Evolutionary conservation across 805 yeast species (phyloP).

Genomic region (Starmerella floricola): DNA sequence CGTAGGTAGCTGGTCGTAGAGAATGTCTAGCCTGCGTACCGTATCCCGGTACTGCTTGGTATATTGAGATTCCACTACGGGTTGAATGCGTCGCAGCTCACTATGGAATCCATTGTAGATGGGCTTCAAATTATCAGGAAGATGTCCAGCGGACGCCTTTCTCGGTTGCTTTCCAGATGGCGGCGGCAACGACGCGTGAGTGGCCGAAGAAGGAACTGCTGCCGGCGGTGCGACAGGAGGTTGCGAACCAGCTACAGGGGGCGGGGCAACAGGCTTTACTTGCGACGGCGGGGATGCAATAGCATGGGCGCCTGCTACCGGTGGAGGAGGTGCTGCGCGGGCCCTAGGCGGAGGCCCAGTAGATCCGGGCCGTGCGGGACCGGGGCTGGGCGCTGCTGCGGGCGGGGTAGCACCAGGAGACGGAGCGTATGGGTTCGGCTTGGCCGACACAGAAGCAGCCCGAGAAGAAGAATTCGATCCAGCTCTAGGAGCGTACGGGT

Average conservation of each 20-base stretch:
- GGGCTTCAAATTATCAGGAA: conserved; percentile 42
- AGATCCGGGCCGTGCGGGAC: conserved; percentile 14
- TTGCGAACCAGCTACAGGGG: conserved; percentile 22
- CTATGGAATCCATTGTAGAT: conserved; percentile 46
- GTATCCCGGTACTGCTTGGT: conserved; percentile 65
- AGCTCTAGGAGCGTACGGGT: conserved; percentile 31
- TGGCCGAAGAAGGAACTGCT: conserved; percentile 17
- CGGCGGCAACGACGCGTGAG: background rate
- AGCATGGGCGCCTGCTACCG: conserved; percentile 26
- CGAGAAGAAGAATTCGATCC: conserved; percentile 5
- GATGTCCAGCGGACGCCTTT: background rate
- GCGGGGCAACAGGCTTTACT: conserved; percentile 2
- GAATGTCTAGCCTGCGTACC: conserved; percentile 63
- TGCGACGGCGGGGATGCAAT: conserved; percentile 7
- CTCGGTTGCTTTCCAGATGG: background rate
- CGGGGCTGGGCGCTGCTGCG: conserved; percentile 15
- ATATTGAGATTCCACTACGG: conserved; percentile 62
- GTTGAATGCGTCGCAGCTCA: conserved; percentile 51
- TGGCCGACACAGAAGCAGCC: conserved; percentile 1
- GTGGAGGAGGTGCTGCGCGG: conserved; percentile 14
- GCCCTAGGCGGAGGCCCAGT: conserved; percentile 21
- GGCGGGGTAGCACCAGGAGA: conserved; percentile 19
- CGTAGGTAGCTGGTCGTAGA: conserved; percentile 70
- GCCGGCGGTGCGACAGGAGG: conserved; percentile 21
- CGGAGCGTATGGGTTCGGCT: conserved; percentile 23